Percentiles rank a stretch among this genome's conserved stretches.
phyloP scores from a whole-genome alignment of 225 moss, liverwort and hornwort genomes.

The Pseudoscleropodium purum region DNA sequence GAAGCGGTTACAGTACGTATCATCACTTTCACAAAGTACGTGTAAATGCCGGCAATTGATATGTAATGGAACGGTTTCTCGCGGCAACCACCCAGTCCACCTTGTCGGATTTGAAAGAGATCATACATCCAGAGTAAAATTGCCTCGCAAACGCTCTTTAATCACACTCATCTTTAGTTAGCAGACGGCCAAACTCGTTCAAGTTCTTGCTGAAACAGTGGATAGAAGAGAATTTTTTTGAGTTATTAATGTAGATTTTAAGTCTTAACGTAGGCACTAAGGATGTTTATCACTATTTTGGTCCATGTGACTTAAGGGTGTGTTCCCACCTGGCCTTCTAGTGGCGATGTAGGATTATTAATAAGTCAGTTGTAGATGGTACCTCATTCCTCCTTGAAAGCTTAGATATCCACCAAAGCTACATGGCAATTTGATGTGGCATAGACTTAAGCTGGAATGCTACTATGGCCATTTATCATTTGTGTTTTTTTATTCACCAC shows the following conservation, averaged over 20 bases:
- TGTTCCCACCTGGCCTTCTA: too few relatives aligned
- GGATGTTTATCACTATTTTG: too few relatives aligned
- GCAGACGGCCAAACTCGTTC: too few relatives aligned
- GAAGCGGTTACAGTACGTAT: not conserved
- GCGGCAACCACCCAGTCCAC: not conserved
- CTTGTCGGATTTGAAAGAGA: not conserved
- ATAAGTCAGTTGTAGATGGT: too few relatives aligned
- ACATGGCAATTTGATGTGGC: too few relatives aligned
- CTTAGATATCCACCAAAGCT: too few relatives aligned
- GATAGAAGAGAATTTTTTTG: not conserved
- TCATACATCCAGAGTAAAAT: not conserved
- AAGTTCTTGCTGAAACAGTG: not conserved
- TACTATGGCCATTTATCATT: too few relatives aligned
- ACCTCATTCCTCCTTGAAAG: too few relatives aligned
- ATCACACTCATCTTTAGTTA: not conserved
- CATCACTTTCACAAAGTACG: not conserved
- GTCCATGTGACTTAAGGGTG: too few relatives aligned
- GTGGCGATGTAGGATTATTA: too few relatives aligned
- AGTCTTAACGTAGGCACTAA: not conserved
- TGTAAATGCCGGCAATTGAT: not conserved
- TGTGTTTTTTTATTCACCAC: too few relatives aligned
- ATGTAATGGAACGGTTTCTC: not conserved
- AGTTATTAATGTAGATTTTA: not conserved
- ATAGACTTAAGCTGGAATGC: too few relatives aligned
- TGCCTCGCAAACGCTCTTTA: not conserved